Percentiles rank a stretch among this genome's conserved stretches.
phyloP scores from a whole-genome alignment of 2,329 filamentous ascomycete genomes.

The Rhexocercosporidium sp. region DNA sequence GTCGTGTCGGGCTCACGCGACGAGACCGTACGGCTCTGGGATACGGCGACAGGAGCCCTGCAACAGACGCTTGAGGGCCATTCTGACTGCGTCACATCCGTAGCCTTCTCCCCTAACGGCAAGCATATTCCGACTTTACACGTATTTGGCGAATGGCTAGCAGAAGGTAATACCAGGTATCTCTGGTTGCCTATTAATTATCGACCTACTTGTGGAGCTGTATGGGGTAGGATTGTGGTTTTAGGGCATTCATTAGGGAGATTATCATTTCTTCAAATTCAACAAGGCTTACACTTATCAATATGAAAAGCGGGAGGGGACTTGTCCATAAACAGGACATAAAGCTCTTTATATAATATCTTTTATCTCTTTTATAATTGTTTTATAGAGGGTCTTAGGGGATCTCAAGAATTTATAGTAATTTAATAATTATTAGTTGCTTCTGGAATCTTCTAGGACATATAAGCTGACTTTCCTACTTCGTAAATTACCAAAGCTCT shows the following conservation, averaged over 20 bases:
- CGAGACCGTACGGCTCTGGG: too few species aligned
- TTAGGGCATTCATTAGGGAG: conserved; percentile 17
- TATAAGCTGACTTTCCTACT: too few species aligned
- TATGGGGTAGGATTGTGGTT: conserved; percentile 8
- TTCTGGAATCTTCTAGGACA: neutral
- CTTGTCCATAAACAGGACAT: neutral
- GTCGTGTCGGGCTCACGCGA: neutral
- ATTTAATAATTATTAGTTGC: neutral
- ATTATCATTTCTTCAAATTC: conserved; percentile 20
- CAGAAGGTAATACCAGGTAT: conserved; percentile 9
- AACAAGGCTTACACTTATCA: too few species aligned
- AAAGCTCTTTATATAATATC: neutral
- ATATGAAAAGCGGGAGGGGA: conserved; percentile 3
- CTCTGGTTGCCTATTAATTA: conserved; percentile 20
- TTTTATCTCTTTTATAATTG: neutral
- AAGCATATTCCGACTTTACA: neutral
- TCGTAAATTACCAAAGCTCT: too few species aligned
- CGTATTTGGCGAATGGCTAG: conserved; percentile 7
- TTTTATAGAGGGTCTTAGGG: neutral
- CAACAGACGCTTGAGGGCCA: too few species aligned
- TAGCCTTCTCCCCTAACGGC: conserved; percentile 16
- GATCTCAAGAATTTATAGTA: neutral
- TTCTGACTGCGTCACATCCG: neutral
- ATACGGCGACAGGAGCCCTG: too few species aligned
- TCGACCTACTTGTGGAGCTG: conserved; percentile 19